A percentile compares a stretch with the other conserved stretches of the same genome.
These are phyloP conservation scores for Xylaria cubensis DNA, from an alignment of 495 filamentous ascomycete genomes.

Conservation along the genomic window DNA sequence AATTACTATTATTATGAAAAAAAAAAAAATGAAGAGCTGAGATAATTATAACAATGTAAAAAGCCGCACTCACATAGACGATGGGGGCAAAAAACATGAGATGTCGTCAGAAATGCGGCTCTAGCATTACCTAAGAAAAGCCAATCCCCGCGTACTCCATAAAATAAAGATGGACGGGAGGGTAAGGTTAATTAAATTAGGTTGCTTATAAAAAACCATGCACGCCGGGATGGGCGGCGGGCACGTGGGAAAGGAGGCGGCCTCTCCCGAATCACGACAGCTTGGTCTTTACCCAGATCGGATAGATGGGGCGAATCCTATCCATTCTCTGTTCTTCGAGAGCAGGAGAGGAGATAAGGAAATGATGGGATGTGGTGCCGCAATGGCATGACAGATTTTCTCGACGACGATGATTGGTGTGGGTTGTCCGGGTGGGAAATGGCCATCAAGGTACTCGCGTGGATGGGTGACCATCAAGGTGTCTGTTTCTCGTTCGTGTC, in stretches of 20 bases:
- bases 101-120: constrained; percentile 25
- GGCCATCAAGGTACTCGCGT: constrained; percentile 23
- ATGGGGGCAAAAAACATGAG: neutral
- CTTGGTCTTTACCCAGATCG: constrained; percentile 16
- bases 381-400: neutral
- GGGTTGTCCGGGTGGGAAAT: neutral
- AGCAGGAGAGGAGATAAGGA: neutral
- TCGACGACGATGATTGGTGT: constrained; percentile 16
- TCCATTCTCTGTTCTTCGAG: neutral
- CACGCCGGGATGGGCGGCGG: neutral
- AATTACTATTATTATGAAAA: neutral
- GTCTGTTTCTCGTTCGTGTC: constrained; percentile 1
- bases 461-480: constrained; percentile 19
- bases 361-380: neutral
- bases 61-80: neutral
- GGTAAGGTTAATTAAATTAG: constrained; percentile 6
- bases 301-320: neutral
- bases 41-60: neutral
- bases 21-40: too few species aligned
- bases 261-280: constrained; percentile 22
- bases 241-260: neutral
- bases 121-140: constrained; percentile 18
- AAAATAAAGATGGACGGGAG: constrained; percentile 21
- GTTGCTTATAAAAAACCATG: neutral
- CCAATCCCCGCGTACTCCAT: constrained; percentile 15